Conservation (phyloP, 2,329 filamentous ascomycete genomes). For the Atkinsonella hypoxylon region DNA sequence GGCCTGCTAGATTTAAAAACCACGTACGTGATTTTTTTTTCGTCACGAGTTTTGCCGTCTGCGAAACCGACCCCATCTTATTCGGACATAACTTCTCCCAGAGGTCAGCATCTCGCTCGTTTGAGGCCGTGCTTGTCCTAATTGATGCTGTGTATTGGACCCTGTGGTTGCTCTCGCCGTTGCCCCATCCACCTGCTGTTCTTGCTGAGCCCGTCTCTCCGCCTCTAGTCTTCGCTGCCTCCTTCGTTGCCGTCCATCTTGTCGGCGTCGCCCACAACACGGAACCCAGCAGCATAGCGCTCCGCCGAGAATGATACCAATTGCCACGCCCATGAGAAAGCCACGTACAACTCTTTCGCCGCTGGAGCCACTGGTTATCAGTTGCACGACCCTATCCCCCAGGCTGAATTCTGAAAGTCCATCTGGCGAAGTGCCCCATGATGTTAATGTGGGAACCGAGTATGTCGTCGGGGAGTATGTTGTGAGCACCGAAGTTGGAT, state of each 20-base stretch:
- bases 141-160: background rate
- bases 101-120: background rate
- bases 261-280: conserved; percentile 14
- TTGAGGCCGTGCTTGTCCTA: background rate
- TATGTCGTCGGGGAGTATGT: conserved; percentile 3
- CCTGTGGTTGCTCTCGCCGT: background rate
- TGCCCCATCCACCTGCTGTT: background rate
- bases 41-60: background rate
- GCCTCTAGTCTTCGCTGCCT: background rate
- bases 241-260: conserved; percentile 3
- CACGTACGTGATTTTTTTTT: too few relatives aligned
- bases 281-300: conserved; percentile 23
- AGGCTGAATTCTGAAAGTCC: conserved; percentile 12
- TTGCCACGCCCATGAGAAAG: conserved; percentile 21
- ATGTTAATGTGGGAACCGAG: conserved; percentile 7
- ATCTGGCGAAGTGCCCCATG: background rate
- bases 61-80: background rate
- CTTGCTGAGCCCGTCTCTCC: background rate
- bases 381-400: conserved; percentile 15
- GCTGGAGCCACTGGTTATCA: conserved; percentile 18
- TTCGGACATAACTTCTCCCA: background rate
- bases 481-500: background rate
- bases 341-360: conserved; percentile 22
- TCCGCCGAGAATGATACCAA: conserved; percentile 20
- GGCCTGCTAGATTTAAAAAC: background rate